A percentile compares a stretch with the other conserved stretches of the same genome.
Conservation (phyloP, 2,329 filamentous ascomycete species). For the Nigrospora sphaerica region DNA sequence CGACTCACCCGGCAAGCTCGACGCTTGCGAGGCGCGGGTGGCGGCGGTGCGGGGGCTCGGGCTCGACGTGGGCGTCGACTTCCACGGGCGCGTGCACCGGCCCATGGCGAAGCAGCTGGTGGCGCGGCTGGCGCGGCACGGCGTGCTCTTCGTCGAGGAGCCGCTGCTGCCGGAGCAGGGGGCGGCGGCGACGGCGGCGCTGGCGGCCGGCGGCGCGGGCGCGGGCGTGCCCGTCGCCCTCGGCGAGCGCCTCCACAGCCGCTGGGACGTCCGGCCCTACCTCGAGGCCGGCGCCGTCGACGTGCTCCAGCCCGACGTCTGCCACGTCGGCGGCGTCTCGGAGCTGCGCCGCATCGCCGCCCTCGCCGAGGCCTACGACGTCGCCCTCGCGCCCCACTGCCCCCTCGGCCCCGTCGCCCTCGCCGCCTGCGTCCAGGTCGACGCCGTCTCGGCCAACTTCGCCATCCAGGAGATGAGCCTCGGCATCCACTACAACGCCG, state of each 20-base stretch:
- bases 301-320: slow-evolving; percentile 66
- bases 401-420: slow-evolving; percentile 67
- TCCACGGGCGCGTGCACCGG: slow-evolving; percentile 70
- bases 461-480: slow-evolving; percentile 73
- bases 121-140: slow-evolving; percentile 56
- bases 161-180: slow-evolving; percentile 62
- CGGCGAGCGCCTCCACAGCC: slow-evolving; percentile 63
- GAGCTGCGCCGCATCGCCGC: slow-evolving; percentile 62
- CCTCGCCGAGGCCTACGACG: slow-evolving; percentile 68
- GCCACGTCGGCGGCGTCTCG: slow-evolving; percentile 65
- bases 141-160: slow-evolving; percentile 71
- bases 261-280: slow-evolving; percentile 70
- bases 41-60: slow-evolving; percentile 62
- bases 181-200: slow-evolving; percentile 53
- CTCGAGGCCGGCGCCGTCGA: slow-evolving; percentile 62
- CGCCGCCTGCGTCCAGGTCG: slow-evolving; percentile 64
- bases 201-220: slow-evolving; percentile 40
- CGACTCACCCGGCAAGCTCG: slow-evolving; percentile 59
- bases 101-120: slow-evolving; percentile 78
- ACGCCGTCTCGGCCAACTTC: slow-evolving; percentile 54
- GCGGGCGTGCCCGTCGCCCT: slow-evolving; percentile 61
- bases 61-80: slow-evolving; percentile 69
- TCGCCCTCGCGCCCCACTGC: slow-evolving; percentile 67
- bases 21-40: slow-evolving; percentile 58
- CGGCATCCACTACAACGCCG: slow-evolving; percentile 73